These are phyloP conservation scores for Penicillium sp. DNA, from an alignment of 2,329 filamentous ascomycete genomes.

Conservation along the genomic window DNA sequence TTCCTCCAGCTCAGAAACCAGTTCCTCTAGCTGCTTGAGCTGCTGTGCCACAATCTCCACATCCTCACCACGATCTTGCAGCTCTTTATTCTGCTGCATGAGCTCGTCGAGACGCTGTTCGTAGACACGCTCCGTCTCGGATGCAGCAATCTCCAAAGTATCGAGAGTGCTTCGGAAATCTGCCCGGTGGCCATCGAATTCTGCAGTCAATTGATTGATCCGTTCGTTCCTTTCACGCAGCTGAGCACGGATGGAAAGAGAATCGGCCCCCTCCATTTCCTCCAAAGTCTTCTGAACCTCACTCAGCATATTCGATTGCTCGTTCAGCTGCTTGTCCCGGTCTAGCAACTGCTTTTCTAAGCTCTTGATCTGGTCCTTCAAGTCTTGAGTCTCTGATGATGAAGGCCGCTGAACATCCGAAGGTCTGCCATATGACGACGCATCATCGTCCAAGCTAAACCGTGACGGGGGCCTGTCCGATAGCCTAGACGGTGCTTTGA, in stretches of 20 bases:
- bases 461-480: conserved; percentile 39
- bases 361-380: conserved; percentile 68
- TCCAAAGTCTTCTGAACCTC: conserved; percentile 87
- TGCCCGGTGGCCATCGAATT: conserved; percentile 90
- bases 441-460: conserved; percentile 37
- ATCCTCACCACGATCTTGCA: conserved; percentile 77
- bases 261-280: conserved; percentile 77
- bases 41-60: conserved; percentile 87
- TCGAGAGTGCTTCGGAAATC: conserved; percentile 97
- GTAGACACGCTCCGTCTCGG: conserved; percentile 90
- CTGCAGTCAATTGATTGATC: conserved; percentile 83
- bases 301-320: conserved; percentile 72
- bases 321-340: conserved; percentile 78
- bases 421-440: conserved; percentile 28
- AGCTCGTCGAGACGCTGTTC: conserved; percentile 59
- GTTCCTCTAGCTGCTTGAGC: conserved; percentile 89
- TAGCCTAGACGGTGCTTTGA: conserved; percentile 36
- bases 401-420: conserved; percentile 28
- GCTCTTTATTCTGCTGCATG: conserved; percentile 73
- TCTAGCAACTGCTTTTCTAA: conserved; percentile 73
- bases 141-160: conserved; percentile 88
- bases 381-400: conserved; percentile 29
- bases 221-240: conserved; percentile 95
- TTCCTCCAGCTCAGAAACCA: conserved; percentile 95
- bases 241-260: conserved; percentile 69